These are phyloP conservation scores for Aspergillus carbonarius DNA, from an alignment of 2,329 filamentous ascomycete genomes.

Conservation along the genomic window DNA sequence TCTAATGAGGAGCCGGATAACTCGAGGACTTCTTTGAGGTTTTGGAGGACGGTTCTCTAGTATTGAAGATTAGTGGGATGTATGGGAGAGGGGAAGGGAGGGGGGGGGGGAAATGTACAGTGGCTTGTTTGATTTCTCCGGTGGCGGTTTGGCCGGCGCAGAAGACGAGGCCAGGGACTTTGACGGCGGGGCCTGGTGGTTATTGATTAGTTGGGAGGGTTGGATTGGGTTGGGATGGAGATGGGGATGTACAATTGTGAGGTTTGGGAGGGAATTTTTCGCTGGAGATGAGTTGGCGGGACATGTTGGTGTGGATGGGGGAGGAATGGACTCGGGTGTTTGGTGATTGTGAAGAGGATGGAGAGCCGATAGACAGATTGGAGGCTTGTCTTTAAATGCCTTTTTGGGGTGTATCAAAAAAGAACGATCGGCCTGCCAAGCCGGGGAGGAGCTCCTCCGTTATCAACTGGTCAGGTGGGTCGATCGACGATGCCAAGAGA, in stretches of 20 bases:
- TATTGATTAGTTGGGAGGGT: neutral
- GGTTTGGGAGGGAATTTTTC: slow-evolving; percentile 50
- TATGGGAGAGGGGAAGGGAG: neutral
- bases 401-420: neutral
- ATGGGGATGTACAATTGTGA: slow-evolving; percentile 43
- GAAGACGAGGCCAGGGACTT: slow-evolving; percentile 50
- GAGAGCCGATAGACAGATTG: too few relatives aligned
- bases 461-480: neutral
- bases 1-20: slow-evolving; percentile 58
- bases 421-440: neutral
- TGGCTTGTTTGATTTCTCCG: slow-evolving; percentile 50
- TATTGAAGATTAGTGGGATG: neutral
- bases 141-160: slow-evolving; percentile 52
- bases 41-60: slow-evolving; percentile 40
- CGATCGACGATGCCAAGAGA: neutral
- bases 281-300: slow-evolving; percentile 48
- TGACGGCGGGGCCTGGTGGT: slow-evolving; percentile 41
- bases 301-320: slow-evolving; percentile 33
- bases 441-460: neutral
- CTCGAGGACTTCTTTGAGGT: slow-evolving; percentile 60
- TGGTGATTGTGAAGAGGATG: too few relatives aligned
- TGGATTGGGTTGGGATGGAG: too few relatives aligned
- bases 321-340: too few relatives aligned
- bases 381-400: neutral
- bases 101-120: slow-evolving; percentile 27